Evolutionary conservation across 176 grass and related monocot genomes (phyloP).

Genomic region (Oryza rufipogon): DNA sequence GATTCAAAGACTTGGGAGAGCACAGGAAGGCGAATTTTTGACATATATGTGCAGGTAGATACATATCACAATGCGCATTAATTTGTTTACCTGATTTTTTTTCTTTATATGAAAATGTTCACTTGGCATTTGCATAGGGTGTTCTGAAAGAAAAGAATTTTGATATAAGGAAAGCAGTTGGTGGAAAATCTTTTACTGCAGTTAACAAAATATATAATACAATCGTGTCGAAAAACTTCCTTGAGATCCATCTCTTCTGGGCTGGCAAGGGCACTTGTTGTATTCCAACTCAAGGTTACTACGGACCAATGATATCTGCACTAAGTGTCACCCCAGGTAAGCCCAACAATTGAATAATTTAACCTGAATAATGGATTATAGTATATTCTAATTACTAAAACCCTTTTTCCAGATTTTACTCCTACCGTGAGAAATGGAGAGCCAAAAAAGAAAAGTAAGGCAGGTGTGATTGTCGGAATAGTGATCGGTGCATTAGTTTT

Average conservation of each 20-base stretch:
- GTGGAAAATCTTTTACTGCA: constrained; percentile 60
- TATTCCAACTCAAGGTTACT: constrained; percentile 68
- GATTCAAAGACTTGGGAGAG: constrained; percentile 55
- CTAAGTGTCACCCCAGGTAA: constrained; percentile 73
- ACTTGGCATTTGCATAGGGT: constrained; percentile 37
- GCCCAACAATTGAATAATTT: neutral
- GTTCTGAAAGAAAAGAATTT: constrained; percentile 73
- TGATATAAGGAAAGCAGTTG: constrained; percentile 70
- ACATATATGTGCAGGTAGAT: constrained; percentile 83
- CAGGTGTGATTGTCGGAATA: constrained; percentile 55
- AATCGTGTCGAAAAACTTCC: constrained; percentile 75
- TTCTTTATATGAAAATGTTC: too few relatives aligned
- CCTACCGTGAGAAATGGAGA: constrained; percentile 63
- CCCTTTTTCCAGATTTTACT: constrained; percentile 60
- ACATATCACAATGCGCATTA: too few relatives aligned
- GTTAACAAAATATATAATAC: constrained; percentile 52
- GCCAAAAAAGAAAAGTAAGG: constrained; percentile 42
- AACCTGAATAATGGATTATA: neutral
- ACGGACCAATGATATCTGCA: constrained; percentile 73
- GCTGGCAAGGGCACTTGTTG: constrained; percentile 93
- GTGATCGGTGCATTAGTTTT: constrained; percentile 34
- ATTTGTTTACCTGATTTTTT: too few relatives aligned
- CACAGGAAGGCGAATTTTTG: constrained; percentile 75
- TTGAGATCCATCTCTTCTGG: constrained; percentile 97
- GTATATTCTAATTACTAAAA: constrained; percentile 7